Base-by-base conservation (phyloP, 2,329 filamentous ascomycete genomes). In the Onygenales sp. region DNA sequence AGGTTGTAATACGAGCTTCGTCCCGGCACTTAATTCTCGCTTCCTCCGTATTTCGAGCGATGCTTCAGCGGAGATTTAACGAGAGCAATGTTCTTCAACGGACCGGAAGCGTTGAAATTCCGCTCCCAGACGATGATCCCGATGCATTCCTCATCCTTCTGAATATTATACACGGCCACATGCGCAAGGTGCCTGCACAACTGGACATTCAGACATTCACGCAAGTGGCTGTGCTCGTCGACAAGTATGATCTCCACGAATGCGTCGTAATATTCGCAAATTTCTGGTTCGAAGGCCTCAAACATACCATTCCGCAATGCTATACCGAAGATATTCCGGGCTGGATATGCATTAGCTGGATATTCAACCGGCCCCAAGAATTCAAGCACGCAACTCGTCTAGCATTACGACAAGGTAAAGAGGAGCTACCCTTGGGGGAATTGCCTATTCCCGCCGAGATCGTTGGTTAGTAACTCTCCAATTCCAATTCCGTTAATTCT, bases 81-180 rank as follows among this genome's bases (percentile, higher is more conserved):
- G 58, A 59, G 47, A 55, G 58, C 46, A 55, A 54, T 33, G 42
- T 43, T 3, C 35, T 59, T 31, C 48, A 47, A 5, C 14, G 44
- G 31, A 56, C 51, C 9, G 56, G 56, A 9, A 57, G 51, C 4
- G 57, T 58, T 3, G 52, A 58, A 42, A 54, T 60, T 35, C 43
- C 51, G 11, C 57, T 72, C 0, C 67, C 68, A 0, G 63, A 67
- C 2, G 68, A 71, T 43, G 60, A 64, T 8, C 63, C 62, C 0
- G 54, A 59, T 13, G 57, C 64, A 1, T 58, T 69, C 44, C 50
- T 60, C 2, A 55, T 65, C 11, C 57, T 70, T 11, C 55, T 70
- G 17, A 54, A 63, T 13, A 67, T 71, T 35, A 57, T 61, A 5
- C 69, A 71, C 47, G 60, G 59, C 11, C 53, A 61, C 2, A 61